Evolutionary conservation across 768 basidiomycete genomes (phyloP), one percentile per base, ranked within the genome.

Genomic region (Cystofilobasidium macerans): DNA sequence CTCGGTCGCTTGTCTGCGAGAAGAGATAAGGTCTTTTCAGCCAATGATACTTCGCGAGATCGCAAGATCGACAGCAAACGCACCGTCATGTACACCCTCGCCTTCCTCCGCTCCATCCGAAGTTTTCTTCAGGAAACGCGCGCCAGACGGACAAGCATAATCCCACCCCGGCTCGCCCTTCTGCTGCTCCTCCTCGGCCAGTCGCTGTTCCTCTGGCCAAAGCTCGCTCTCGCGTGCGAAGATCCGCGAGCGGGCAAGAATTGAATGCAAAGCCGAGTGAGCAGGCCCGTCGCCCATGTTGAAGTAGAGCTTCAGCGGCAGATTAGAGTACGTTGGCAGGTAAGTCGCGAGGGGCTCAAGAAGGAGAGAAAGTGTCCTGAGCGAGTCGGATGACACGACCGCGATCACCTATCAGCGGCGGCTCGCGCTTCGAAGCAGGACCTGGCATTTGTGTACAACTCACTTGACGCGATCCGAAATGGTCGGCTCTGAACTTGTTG

Each of bases 261-360:
- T 51, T 3, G 28, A 32, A 18, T 67, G 47, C 9, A 47, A 8
- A 12, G 53, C 51, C 3, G 51, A 42, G 1, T 51, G 60, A 2
- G 65, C 53, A 13, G 59, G 51, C 18, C 14, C 8, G 40, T 67
- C 65, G 32, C 56, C 59, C 26, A 51, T 32, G 54, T 67, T 67
- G 47, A 61, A 54, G 60, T 67, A 54, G 14, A 61, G 22, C 36
- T 67, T 57, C 24, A 48, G 59, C 9, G 59, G 54, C 22, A 40
- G n/a, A 18, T 67, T 33, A 28, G 47, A 13, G 33, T 61, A 36
- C 7, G 58, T 36, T 12, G 38, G 26, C 18, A 67, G 47, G 48
- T 61, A 57, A 18, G 43, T 8, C 9, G 36, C 40, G 35, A 67
- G 48, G 5, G 57, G 18, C 33, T 53, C 24, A 4, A 12, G 30